phyloP scores from a whole-genome alignment of 192 early-diverging fungal genomes.

The Coemansia sp. region DNA sequence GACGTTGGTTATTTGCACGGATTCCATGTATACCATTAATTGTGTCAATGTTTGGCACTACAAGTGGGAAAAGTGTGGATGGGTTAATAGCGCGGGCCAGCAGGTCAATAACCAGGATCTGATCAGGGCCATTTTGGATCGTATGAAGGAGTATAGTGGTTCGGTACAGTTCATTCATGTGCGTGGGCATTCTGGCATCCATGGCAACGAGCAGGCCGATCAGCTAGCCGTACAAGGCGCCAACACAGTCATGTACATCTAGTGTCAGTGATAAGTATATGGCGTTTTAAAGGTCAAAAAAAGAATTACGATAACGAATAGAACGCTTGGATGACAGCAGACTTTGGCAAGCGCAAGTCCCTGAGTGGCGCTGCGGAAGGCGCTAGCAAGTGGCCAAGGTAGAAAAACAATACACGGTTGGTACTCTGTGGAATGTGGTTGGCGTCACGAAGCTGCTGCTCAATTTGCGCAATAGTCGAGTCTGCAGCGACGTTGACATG shows the following conservation, averaged over 20 bases:
- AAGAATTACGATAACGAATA: background rate
- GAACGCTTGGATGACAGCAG: slow-evolving; percentile 32
- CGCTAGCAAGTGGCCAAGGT: slow-evolving; percentile 54
- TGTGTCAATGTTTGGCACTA: slow-evolving; percentile 71
- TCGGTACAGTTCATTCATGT: slow-evolving; percentile 61
- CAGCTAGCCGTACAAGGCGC: slow-evolving; percentile 75
- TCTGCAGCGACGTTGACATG: slow-evolving; percentile 14
- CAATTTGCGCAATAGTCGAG: slow-evolving; percentile 40
- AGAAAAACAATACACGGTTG: slow-evolving; percentile 49
- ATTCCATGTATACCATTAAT: slow-evolving; percentile 76
- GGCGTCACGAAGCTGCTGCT: slow-evolving; percentile 18
- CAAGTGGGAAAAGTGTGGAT: slow-evolving; percentile 71
- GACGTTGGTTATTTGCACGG: slow-evolving; percentile 67
- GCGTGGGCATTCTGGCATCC: slow-evolving; percentile 66
- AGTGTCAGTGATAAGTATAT: background rate
- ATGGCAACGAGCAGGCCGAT: slow-evolving; percentile 84
- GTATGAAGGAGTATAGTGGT: slow-evolving; percentile 23
- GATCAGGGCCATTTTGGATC: slow-evolving; percentile 58
- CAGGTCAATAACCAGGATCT: slow-evolving; percentile 80
- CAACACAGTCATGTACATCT: background rate
- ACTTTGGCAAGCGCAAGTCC: slow-evolving; percentile 21
- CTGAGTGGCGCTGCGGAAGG: slow-evolving; percentile 22
- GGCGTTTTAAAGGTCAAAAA: background rate
- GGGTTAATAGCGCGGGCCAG: slow-evolving; percentile 60
- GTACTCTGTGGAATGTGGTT: slow-evolving; percentile 16